Base-by-base conservation (phyloP, 2,329 filamentous ascomycete genomes). In the Penicillium brasilianum region DNA sequence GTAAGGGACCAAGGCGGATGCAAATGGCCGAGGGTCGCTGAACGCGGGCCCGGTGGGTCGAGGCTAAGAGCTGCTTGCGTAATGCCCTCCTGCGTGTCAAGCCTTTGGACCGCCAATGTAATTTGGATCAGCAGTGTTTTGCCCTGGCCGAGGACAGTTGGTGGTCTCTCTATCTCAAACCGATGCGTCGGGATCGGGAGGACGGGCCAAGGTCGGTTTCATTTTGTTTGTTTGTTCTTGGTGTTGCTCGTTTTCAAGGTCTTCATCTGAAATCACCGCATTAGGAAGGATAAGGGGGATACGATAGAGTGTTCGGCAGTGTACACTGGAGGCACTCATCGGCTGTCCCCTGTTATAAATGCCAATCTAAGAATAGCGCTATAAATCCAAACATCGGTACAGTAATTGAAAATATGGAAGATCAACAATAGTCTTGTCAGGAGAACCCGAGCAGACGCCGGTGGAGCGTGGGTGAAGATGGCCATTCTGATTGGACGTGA, bases 21-120 rank as follows among this genome's bases (percentile, higher is more conserved):
- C 63, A 32, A 37, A 39, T 37, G 50, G 50, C 32, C 11, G 50
- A 53, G 50, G 14, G 50, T 28, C 18, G 18, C 50, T 37, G 34
- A 53, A 53, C 50, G 50, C 50, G 50, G 50, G 50, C 20, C 46
- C 41, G 48, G 68, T 72, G 71, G 69, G 67, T 58, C 74, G 66
- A 68, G 65, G 67, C 70, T 61, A 60, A 63, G 57, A 64, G 66
- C 67, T 72, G 74, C 74, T 76, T 76, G 74, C 74, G 74, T 76
- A 76, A 76, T 74, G 72, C 68, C n/a, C 53, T 51, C 43, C 59
- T 59, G 62, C 63, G 56, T 60, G 50, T 37, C 50, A 61, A 60
- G 64, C 50, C 30, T 30, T 48, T 48, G 44, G 51, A 52, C 48
- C 64, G 64, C 69, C 25, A 8, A 48, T 48, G 44, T 72, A 71